Base-by-base conservation (phyloP, 2,329 filamentous ascomycete genomes). In the Monosporascus sp. region DNA sequence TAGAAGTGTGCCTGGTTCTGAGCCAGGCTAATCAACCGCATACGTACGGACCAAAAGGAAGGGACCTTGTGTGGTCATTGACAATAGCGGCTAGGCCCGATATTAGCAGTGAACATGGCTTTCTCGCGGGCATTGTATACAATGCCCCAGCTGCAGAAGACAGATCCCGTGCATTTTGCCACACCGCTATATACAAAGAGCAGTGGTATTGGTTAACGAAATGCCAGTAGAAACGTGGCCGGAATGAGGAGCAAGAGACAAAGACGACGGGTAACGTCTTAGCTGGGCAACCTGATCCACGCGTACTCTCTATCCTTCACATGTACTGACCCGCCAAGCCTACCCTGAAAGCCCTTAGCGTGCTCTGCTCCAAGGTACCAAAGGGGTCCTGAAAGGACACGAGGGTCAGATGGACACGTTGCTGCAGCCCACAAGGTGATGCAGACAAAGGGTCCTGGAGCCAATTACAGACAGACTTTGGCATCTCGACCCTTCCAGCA, bases 401-500 rank as follows among this genome's bases (percentile, higher is more conserved):
- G 51, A 57, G 54, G 56, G 37, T 54, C 51, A 61, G 51, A 58
- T 58, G 62, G 53, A 65, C 63, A 65, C 64, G 64, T 65, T 65
- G 64, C 57, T 50, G 53, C 53, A 54, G 56, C 53, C 58, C 53
- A 51, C 52, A 44, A 17, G 43, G 22, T 38, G n/a, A 48, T 46
- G 24, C 43, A 31, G 43, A 18, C 43, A 27, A 46, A 46, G 43
- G 22, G 41, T 18, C 14, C 41, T 22, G 20, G 20, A 6, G 24
- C 43, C 43, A 46, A 46, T 46, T 46, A 46, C 1, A 3, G 18
- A 58, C 57, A 60, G 59, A 59, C 50, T 56, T 54, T 31, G 48
- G 54, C 50, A 54, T 55, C 52, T 58, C 55, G 59, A 62, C 50
- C 57, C 50, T 68, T 69, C 67, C 62, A 69, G 66, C 66, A 61